Conservation (phyloP, 495 filamentous ascomycete genomes). For the Chaetomium cochliodes region DNA sequence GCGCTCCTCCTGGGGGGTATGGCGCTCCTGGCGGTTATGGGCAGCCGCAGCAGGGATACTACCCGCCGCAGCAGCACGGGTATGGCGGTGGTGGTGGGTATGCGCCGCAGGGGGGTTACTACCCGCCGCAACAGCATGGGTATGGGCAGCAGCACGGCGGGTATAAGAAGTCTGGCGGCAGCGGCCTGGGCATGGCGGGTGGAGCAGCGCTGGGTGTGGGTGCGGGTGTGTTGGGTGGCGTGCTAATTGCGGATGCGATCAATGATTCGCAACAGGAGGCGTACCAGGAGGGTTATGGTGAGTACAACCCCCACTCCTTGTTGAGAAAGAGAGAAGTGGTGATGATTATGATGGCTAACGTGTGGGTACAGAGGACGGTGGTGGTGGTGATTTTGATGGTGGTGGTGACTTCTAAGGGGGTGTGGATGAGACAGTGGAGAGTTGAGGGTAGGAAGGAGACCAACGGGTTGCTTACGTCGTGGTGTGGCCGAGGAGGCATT, state of each 20-base stretch:
- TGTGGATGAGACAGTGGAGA: not conserved
- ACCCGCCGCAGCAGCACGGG: slow-evolving; percentile 35
- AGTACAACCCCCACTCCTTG: slow-evolving; percentile 18
- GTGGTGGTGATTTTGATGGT: slow-evolving; percentile 35
- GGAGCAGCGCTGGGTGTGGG: slow-evolving; percentile 75
- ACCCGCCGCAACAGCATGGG: slow-evolving; percentile 10
- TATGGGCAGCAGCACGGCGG: slow-evolving; percentile 12
- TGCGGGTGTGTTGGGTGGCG: slow-evolving; percentile 71
- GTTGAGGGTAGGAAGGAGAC: not conserved
- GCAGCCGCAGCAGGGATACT: slow-evolving; percentile 32
- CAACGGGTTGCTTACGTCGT: not conserved
- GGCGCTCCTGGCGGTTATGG: slow-evolving; percentile 38
- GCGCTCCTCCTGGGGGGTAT: slow-evolving; percentile 40
- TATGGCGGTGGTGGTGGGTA: slow-evolving; percentile 46
- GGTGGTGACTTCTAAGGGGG: slow-evolving; percentile 55
- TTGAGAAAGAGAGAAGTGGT: not conserved
- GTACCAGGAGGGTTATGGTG: slow-evolving; percentile 48
- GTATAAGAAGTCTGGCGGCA: slow-evolving; percentile 38
- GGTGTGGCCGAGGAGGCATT: not conserved
- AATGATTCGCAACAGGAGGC: slow-evolving; percentile 56
- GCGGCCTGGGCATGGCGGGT: slow-evolving; percentile 64
- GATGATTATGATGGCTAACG: not conserved
- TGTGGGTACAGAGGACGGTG: slow-evolving; percentile 43
- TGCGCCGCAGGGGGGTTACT: slow-evolving; percentile 30
- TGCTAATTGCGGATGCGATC: slow-evolving; percentile 64